Evolutionary conservation across 208 protist genomes (phyloP).

Genomic region (Leishmania major): DNA sequence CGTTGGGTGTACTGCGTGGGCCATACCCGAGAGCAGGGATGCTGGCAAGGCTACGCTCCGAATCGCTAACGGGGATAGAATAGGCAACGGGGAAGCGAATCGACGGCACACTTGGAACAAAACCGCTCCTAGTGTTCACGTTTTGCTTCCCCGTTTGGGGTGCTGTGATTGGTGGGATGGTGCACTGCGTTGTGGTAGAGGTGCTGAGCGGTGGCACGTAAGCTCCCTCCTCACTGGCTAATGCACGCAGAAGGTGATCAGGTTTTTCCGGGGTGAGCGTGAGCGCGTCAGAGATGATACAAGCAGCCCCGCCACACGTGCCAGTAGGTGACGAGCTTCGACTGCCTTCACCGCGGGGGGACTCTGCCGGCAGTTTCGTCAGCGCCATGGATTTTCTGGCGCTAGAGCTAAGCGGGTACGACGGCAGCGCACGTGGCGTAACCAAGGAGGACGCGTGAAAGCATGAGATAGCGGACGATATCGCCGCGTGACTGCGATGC

Average conservation of each 20-base stretch:
- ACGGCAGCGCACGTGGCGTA: background rate
- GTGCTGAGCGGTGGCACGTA: background rate
- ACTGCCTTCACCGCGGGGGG: background rate
- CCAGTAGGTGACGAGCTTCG: background rate
- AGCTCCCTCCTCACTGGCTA: background rate
- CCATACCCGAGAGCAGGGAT: slow-evolving; percentile 17
- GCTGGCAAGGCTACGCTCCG: slow-evolving; percentile 19
- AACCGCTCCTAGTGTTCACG: slow-evolving; percentile 12
- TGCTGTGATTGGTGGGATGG: background rate
- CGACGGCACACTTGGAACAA: slow-evolving; percentile 17
- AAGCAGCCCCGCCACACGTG: background rate
- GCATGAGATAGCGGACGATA: background rate
- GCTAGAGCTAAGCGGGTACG: background rate
- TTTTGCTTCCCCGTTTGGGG: background rate
- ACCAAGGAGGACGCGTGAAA: background rate
- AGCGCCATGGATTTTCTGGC: background rate
- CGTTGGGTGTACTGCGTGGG: slow-evolving; percentile 19
- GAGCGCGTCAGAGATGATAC: background rate
- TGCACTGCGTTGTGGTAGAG: background rate
- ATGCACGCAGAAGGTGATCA: background rate
- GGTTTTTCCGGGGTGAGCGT: no score
- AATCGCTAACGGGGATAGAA: slow-evolving; percentile 5
- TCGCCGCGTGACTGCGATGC: background rate
- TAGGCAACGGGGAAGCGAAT: slow-evolving; percentile 13
- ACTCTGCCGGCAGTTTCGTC: background rate